Evolutionary conservation across 768 basidiomycete species (phyloP).

Genomic region (Hericium erinaceus): DNA sequence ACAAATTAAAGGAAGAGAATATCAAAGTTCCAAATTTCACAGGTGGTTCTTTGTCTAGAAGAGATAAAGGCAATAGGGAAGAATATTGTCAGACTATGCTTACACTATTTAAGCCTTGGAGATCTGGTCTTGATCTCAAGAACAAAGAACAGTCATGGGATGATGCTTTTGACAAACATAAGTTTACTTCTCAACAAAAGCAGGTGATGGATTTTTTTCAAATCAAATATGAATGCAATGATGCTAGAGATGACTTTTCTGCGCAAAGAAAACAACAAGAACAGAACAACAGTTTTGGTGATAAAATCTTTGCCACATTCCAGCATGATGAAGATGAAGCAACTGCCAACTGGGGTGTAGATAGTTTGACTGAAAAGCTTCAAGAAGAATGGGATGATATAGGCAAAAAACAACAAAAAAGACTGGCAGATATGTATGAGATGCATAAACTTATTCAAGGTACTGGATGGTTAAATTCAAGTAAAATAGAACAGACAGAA

Average conservation of each 20-base stretch:
- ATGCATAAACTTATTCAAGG: not conserved
- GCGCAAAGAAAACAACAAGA: slow-evolving; percentile 9
- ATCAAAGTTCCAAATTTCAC: slow-evolving; percentile 21
- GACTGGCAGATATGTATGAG: not conserved
- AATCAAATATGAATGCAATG: slow-evolving; percentile 26
- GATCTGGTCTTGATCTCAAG: slow-evolving; percentile 4
- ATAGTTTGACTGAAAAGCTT: not conserved
- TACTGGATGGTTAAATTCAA: not conserved
- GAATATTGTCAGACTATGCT: slow-evolving; percentile 13
- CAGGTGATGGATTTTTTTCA: slow-evolving; percentile 23
- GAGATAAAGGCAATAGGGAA: slow-evolving; percentile 17
- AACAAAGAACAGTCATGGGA: slow-evolving; percentile 15
- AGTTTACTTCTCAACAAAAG: slow-evolving; percentile 11
- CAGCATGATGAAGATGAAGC: not conserved
- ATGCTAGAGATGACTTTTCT: slow-evolving; percentile 26
- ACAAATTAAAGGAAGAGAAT: not conserved
- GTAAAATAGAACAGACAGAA: not conserved
- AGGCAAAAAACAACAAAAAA: not conserved
- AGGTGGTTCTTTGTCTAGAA: slow-evolving; percentile 20
- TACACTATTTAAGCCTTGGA: slow-evolving; percentile 8
- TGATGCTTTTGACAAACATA: slow-evolving; percentile 12
- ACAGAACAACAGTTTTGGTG: not conserved
- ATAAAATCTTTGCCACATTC: not conserved
- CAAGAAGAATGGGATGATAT: not conserved
- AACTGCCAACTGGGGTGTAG: not conserved